A percentile compares a stretch with the other conserved stretches of the same genome.
Conservation (phyloP, 805 yeast genomes). For the Hagleromyces aurorensis region DNA sequence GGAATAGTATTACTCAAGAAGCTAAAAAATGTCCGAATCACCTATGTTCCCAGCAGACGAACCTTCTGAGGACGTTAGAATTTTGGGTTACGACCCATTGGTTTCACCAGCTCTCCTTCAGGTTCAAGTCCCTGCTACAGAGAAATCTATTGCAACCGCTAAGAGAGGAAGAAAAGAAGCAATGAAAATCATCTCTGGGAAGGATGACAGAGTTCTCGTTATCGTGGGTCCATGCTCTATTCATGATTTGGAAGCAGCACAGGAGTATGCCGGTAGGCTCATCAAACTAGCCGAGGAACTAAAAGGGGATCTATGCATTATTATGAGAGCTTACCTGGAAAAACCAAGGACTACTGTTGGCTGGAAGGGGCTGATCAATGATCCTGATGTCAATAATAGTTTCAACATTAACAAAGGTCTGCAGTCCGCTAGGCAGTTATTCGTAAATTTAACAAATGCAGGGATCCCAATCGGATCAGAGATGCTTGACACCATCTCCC, state of each 20-base stretch:
- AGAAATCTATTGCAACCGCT: conserved; percentile 52
- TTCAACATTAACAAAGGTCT: conserved; percentile 94
- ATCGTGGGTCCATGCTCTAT: conserved; percentile 97
- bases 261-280: conserved; percentile 74
- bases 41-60: conserved; percentile 34
- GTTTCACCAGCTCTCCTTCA: conserved; percentile 88
- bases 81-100: conserved; percentile 88
- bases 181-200: conserved; percentile 60
- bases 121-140: conserved; percentile 66
- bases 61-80: conserved; percentile 68
- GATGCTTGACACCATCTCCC: conserved; percentile 97
- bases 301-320: conserved; percentile 65
- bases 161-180: conserved; percentile 73
- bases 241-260: conserved; percentile 84
- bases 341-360: conserved; percentile 99
- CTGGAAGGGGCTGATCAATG: conserved; percentile 97
- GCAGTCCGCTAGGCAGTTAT: conserved; percentile 77
- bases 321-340: conserved; percentile 97
- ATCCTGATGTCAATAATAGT: conserved; percentile 88
- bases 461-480: conserved; percentile 93
- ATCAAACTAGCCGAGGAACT: conserved; percentile 62
- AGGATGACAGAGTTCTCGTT: conserved; percentile 77
- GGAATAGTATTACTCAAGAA: too few species aligned
- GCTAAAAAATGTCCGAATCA: conserved; percentile 9
- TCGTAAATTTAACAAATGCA: conserved; percentile 65